These are phyloP conservation scores for Aristolochia californica DNA, from an alignment of 164 flowering plant genomes.

Conservation along the genomic window DNA sequence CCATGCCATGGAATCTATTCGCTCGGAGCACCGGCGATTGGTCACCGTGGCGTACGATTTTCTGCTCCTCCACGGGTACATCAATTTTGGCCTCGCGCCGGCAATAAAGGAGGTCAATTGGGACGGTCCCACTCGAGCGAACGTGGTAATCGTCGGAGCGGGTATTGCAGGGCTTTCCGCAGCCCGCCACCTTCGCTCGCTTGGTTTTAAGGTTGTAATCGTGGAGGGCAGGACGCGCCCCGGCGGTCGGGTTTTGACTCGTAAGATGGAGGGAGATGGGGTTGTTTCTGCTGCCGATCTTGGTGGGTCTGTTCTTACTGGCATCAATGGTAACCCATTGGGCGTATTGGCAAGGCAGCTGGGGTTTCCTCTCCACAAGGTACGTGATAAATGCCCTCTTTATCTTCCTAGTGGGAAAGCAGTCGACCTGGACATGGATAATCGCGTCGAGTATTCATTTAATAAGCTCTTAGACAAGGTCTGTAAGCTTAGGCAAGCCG, in stretches of 20 bases:
- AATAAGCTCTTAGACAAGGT: conserved; percentile 85
- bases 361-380: conserved; percentile 88
- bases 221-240: conserved; percentile 82
- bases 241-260: conserved; percentile 77
- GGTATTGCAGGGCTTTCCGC: conserved; percentile 83
- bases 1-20: conserved; percentile 56
- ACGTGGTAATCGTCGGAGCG: conserved; percentile 74
- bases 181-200: conserved; percentile 57
- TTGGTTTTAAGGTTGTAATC: conserved; percentile 79
- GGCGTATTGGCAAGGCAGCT: conserved; percentile 91
- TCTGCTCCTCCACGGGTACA: conserved; percentile 71
- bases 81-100: conserved; percentile 81
- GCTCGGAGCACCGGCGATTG: conserved; percentile 49
- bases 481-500: conserved; percentile 77
- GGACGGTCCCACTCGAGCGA: conserved; percentile 26
- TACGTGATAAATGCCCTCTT: conserved; percentile 87
- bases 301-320: conserved; percentile 93
- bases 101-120: conserved; percentile 39
- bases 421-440: conserved; percentile 70
- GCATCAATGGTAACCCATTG: conserved; percentile 94
- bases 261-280: conserved; percentile 53
- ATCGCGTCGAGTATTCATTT: conserved; percentile 63
- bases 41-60: conserved; percentile 60
- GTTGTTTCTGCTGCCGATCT: conserved; percentile 78
- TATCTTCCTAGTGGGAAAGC: conserved; percentile 77